These are phyloP conservation scores for Gynostemma pentaphyllum DNA, from an alignment of 306 rosid genomes.

Conservation along the genomic window DNA sequence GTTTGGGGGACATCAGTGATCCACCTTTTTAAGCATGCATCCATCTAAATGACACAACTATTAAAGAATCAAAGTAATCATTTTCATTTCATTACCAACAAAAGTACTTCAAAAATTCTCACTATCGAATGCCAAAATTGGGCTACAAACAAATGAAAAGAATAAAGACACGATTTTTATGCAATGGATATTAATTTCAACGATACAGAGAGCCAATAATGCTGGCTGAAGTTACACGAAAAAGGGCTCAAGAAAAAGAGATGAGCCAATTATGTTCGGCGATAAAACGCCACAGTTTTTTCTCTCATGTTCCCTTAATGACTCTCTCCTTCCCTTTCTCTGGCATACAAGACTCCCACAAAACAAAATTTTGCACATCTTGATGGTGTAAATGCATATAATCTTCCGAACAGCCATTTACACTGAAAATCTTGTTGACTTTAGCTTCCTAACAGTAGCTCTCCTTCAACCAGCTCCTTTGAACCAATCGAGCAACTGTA, in stretches of 20 bases:
- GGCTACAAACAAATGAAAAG: slow-evolving; percentile 11
- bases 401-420: slow-evolving; percentile 33
- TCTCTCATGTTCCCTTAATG: neutral
- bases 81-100: neutral
- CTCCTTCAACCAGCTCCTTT: neutral
- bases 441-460: slow-evolving; percentile 10
- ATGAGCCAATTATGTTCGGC: slow-evolving; percentile 25
- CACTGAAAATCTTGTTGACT: slow-evolving; percentile 26
- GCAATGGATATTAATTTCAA: slow-evolving; percentile 10
- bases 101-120: neutral
- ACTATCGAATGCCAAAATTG: slow-evolving; percentile 8
- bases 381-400: slow-evolving; percentile 30
- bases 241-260: slow-evolving; percentile 19
- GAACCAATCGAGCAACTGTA: neutral
- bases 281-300: slow-evolving; percentile 11
- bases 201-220: slow-evolving; percentile 19
- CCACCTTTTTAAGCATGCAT: no score
- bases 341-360: slow-evolving; percentile 23
- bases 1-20: no score
- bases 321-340: slow-evolving; percentile 17
- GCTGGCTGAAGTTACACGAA: slow-evolving; percentile 21
- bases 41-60: neutral
- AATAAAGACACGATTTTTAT: slow-evolving; percentile 8
- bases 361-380: slow-evolving; percentile 27
- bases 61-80: neutral